Base-by-base conservation (phyloP, 208 protist genomes). In the Zelonia costaricensis region DNA sequence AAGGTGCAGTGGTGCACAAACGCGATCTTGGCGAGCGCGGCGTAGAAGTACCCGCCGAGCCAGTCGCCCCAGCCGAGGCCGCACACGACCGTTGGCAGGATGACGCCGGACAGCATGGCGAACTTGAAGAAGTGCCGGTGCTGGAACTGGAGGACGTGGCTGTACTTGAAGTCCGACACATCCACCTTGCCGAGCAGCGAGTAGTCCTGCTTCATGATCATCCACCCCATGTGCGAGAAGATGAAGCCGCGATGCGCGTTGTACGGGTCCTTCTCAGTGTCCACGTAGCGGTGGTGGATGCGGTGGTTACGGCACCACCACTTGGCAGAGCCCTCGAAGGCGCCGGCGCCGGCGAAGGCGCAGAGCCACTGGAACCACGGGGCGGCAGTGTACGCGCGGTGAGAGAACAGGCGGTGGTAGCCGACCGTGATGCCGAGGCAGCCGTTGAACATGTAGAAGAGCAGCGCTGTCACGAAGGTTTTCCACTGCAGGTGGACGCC, bases 171-270 rank as follows among this genome's bases (percentile, higher is more conserved):
- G 81, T 97, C 91, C 22, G 75, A 71, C 39, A 94, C 80, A 57
- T 96, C 85, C 39, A 95, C 90, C 59, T 84, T 84, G 18, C 85
- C 84, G 12, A 84, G 78, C 18, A 94, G 74, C 22, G 72, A 79
- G 62, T 85, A 88, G 62, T 94, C 84, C 75, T 95, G 91, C 82
- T 97, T 95, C 73, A 95, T 89, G 45, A 95, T 78, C 80, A 97
- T 92, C 91, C 93, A 97, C 9, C 91, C 93, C 56, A 95, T 80
- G 78, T 97, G 93, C 42, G 86, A 90, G 52, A 87, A 97, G 45
- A 86, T 82, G 62, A 97, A 96, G 23, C 87, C 86, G 45, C 89
- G 81, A 46, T 79, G 90, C 18, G 91, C 87, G 73, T 97, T 91
- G 74, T 97, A 94, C 27, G 93, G 93, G 62, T 97, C 93, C 64